phyloP scores from a whole-genome alignment of 257 asterid genomes.

The Penstemon barbatus region DNA sequence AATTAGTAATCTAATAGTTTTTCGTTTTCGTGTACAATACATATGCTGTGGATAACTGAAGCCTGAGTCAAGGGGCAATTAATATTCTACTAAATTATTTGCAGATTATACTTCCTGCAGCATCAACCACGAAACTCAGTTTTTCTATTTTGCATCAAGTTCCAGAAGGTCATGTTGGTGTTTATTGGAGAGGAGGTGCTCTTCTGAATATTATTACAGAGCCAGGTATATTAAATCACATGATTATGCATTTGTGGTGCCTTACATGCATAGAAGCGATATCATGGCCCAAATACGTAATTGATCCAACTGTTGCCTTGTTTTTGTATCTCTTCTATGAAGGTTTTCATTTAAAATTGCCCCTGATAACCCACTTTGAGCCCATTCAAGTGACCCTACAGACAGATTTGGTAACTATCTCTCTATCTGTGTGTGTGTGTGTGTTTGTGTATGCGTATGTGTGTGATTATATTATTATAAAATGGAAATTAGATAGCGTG shows the following conservation, averaged over 20 bases:
- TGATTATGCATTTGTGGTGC: conserved; percentile 14
- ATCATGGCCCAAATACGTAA: background rate
- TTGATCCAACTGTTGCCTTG: conserved; percentile 23
- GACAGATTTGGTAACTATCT: conserved; percentile 80
- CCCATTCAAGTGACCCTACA: conserved; percentile 97
- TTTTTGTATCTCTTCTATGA: conserved; percentile 31
- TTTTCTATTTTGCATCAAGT: conserved; percentile 87
- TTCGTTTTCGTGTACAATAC: background rate
- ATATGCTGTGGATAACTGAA: background rate
- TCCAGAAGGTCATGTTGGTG: conserved; percentile 98
- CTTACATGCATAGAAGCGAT: background rate
- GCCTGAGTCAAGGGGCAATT: conserved; percentile 1
- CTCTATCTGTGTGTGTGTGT: background rate
- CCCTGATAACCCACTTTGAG: conserved; percentile 88
- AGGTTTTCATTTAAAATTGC: conserved; percentile 94
- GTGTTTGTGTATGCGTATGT: background rate
- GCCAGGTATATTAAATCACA: conserved; percentile 59
- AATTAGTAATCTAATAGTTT: background rate
- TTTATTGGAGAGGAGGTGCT: conserved; percentile 99
- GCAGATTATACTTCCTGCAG: conserved; percentile 60
- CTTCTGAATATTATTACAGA: conserved; percentile 69
- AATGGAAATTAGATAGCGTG: conserved; percentile 1
- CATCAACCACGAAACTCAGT: conserved; percentile 47
- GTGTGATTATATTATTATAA: background rate
- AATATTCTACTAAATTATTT: conserved; percentile 29